Evolutionary conservation across 2,329 filamentous ascomycete species (phyloP).

Genomic region (Pseudocercospora crystallina): DNA sequence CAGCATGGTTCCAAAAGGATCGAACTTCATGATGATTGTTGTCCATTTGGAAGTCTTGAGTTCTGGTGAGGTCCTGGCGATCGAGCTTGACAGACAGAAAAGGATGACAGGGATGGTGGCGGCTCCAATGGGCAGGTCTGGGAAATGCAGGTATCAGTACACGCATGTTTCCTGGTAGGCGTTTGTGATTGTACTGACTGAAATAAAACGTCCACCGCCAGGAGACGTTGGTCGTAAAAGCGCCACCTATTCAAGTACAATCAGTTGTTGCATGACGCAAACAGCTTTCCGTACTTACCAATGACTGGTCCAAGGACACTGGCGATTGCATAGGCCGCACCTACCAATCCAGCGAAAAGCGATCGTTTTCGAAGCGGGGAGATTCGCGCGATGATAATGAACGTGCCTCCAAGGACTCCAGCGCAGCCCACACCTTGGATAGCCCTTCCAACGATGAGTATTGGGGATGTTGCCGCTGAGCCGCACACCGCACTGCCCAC

Average conservation of each 20-base stretch:
- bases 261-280: too few relatives aligned
- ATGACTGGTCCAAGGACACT: constrained; percentile 53
- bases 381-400: constrained; percentile 25
- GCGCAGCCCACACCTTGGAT: constrained; percentile 55
- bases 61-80: constrained; percentile 47
- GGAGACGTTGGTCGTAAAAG: constrained; percentile 45
- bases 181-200: constrained; percentile 51
- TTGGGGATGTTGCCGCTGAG: constrained; percentile 46
- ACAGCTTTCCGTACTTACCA: constrained; percentile 31
- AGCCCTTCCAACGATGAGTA: constrained; percentile 54
- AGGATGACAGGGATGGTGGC: constrained; percentile 36
- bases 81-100: constrained; percentile 14
- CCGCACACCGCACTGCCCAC: constrained; percentile 54
- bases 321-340: constrained; percentile 44
- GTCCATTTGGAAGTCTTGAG: constrained; percentile 29
- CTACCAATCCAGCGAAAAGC: constrained; percentile 30
- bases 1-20: constrained; percentile 41
- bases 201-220: constrained; percentile 56
- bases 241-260: constrained; percentile 46
- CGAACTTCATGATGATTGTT: constrained; percentile 36
- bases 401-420: constrained; percentile 47
- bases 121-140: constrained; percentile 49
- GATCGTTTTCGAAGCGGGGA: constrained; percentile 24
- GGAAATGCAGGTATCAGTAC: too few relatives aligned
- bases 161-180: constrained; percentile 29